Conservation (phyloP, 129 eudicot species). For the Chrysanthemum seticuspe region DNA sequence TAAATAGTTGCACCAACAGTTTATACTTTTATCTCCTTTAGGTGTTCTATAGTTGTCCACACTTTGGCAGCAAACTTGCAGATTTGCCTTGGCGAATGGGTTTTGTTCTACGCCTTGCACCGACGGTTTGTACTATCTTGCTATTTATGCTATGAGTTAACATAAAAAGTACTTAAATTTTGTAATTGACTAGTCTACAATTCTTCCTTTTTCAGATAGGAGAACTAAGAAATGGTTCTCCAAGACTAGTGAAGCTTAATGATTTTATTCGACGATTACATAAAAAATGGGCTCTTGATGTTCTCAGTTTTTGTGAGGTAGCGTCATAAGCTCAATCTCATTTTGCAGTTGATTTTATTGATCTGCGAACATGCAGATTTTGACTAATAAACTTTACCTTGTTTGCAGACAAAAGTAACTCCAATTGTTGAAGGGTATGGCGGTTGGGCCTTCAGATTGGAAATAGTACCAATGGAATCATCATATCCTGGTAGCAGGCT, state of each 20-base stretch:
- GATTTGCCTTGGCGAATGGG: constrained; percentile 99
- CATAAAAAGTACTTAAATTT: background rate
- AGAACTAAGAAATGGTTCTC: constrained; percentile 98
- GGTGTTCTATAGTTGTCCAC: constrained; percentile 98
- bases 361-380: too few species aligned
- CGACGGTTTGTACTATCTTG: constrained; percentile 55
- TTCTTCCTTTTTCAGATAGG: constrained; percentile 55
- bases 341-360: background rate
- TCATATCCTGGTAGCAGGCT: too few species aligned
- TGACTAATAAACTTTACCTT: too few species aligned
- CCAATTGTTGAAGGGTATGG: too few species aligned
- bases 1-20: background rate
- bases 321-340: constrained; percentile 5
- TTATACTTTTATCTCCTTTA: constrained; percentile 24
- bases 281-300: constrained; percentile 71
- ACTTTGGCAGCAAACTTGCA: constrained; percentile 97
- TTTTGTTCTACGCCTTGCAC: constrained; percentile 95
- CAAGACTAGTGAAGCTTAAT: constrained; percentile 83
- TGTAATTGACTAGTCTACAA: background rate
- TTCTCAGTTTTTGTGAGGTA: constrained; percentile 99
- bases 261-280: constrained; percentile 76
- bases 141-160: background rate
- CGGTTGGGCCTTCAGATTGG: too few species aligned
- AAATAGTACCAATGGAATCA: too few species aligned
- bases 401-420: too few species aligned